Base-by-base conservation (phyloP, 73 alveolate species). In the Halteria grandinella region DNA sequence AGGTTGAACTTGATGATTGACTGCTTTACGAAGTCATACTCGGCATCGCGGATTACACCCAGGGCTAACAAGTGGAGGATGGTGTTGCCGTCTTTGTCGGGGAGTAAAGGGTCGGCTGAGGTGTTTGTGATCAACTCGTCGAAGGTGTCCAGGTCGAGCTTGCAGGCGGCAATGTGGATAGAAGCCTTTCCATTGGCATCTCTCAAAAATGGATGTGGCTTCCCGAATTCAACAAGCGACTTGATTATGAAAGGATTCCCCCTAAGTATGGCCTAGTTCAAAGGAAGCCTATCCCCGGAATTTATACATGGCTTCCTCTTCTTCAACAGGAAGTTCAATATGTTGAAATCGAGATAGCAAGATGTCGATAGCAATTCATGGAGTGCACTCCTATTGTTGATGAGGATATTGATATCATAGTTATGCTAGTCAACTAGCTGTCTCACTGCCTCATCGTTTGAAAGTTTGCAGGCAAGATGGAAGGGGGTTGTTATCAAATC, bases 1-100 rank as follows among this genome's bases (percentile, higher is more conserved):
- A 82, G 33, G 28, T 71, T 45, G 33, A 50, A 62, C 11, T 54
- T 44, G 17, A 57, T 73, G 21, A 82, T 41, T 1, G 55, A 36
- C 6, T 60, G 75, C 49, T 82, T 57, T 5, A 82, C 34, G 49
- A 82, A 82, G 41, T 82, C 86, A 20, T 51, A 70, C 31, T 82
- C 91, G 60, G 57, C 55, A 40, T 82, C 91, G 34, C 55, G 70
- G 18, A 82, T 79, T 28, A 83, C 91, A 1, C 86, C 91, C 34
- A 53, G 54, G 0, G 82, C 71, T 53, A 82, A 27, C 15, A 52
- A n/a, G 33, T 82, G 91, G 28, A 82, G 69, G 14, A 82, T 40
- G 0, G 91, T 55, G 60, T 82, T 82, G 0, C 91, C 86, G 18
- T 82, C 55, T 5, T 33, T 54, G 37, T 82, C 91, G 3, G 91